These are phyloP conservation scores for Stygiomarasmius scandens DNA, from an alignment of 1,284 basidiomycete species.

Conservation along the genomic window DNA sequence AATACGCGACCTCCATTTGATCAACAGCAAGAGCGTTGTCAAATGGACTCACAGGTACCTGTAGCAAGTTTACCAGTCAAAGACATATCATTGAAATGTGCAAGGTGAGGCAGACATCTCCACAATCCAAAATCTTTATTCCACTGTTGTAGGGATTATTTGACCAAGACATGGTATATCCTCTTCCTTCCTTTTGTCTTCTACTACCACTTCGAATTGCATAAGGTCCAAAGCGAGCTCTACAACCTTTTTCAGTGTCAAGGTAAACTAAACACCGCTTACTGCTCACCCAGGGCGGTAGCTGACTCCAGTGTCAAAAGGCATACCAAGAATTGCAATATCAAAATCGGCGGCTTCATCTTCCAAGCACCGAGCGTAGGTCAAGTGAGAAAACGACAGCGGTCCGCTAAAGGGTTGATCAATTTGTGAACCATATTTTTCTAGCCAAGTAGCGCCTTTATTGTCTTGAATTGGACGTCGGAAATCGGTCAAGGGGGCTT, in stretches of 20 bases:
- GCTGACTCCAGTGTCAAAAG: slow-evolving; percentile 76
- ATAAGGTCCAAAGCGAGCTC: slow-evolving; percentile 81
- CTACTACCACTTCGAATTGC: slow-evolving; percentile 80
- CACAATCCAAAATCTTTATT: slow-evolving; percentile 74
- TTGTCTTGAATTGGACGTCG: background rate
- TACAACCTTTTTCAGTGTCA: slow-evolving; percentile 23
- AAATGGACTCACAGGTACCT: slow-evolving; percentile 73
- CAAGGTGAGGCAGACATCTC: slow-evolving; percentile 54
- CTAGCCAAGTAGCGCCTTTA: slow-evolving; percentile 48
- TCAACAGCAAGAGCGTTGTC: slow-evolving; percentile 78
- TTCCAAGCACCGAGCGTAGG: slow-evolving; percentile 72
- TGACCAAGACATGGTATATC: slow-evolving; percentile 72
- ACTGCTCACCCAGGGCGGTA: slow-evolving; percentile 60
- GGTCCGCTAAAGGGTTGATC: slow-evolving; percentile 75
- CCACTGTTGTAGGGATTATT: slow-evolving; percentile 64
- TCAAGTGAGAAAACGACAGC: slow-evolving; percentile 71
- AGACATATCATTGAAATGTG: background rate
- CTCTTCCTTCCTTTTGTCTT: slow-evolving; percentile 56
- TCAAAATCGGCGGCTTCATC: slow-evolving; percentile 59
- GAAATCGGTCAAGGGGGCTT: background rate
- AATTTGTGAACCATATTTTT: slow-evolving; percentile 72
- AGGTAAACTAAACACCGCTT: slow-evolving; percentile 4
- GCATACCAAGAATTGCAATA: slow-evolving; percentile 79
- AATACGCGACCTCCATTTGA: slow-evolving; percentile 79
- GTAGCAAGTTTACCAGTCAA: background rate